phyloP scores from a whole-genome alignment of 352 stramenopile species.

The Pythium monospermum region DNA sequence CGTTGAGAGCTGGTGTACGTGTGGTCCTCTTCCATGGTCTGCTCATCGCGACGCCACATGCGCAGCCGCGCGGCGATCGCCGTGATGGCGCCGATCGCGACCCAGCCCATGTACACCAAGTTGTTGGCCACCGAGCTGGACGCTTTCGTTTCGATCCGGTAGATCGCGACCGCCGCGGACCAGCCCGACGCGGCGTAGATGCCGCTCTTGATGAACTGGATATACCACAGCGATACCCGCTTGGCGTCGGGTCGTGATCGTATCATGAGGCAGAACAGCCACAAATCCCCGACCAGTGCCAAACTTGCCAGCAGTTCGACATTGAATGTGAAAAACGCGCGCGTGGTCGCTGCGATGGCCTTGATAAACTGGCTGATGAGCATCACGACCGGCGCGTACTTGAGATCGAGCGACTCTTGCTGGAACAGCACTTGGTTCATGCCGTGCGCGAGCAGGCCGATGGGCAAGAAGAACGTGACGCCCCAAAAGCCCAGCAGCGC shows the following conservation, averaged over 20 bases:
- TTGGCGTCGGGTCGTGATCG: constrained; percentile 30
- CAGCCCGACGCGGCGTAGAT: constrained; percentile 54
- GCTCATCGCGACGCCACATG: constrained; percentile 17
- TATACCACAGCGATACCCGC: constrained; percentile 53
- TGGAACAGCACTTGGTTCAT: constrained; percentile 69
- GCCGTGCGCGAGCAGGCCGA: constrained; percentile 46
- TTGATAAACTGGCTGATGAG: constrained; percentile 54
- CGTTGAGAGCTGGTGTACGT: background rate
- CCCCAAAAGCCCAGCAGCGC: constrained; percentile 52
- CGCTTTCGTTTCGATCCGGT: constrained; percentile 21
- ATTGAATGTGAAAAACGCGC: constrained; percentile 46
- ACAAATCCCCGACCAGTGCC: constrained; percentile 30
- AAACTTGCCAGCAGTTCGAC: constrained; percentile 30
- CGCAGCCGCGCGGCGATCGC: constrained; percentile 18
- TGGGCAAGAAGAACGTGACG: constrained; percentile 52
- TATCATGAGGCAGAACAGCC: constrained; percentile 35
- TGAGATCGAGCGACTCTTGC: constrained; percentile 53
- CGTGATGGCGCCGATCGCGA: constrained; percentile 30
- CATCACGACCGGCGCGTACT: constrained; percentile 48
- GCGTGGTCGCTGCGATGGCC: constrained; percentile 31
- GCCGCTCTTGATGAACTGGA: constrained; percentile 45
- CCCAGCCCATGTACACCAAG: constrained; percentile 57
- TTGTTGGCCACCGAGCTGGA: constrained; percentile 28
- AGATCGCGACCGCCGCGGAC: constrained; percentile 45
- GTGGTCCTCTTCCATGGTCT: background rate